Evolutionary conservation across 2,329 filamentous ascomycete species (phyloP), one percentile per base, ranked within the genome.

Genomic region (Xylaria sp.): DNA sequence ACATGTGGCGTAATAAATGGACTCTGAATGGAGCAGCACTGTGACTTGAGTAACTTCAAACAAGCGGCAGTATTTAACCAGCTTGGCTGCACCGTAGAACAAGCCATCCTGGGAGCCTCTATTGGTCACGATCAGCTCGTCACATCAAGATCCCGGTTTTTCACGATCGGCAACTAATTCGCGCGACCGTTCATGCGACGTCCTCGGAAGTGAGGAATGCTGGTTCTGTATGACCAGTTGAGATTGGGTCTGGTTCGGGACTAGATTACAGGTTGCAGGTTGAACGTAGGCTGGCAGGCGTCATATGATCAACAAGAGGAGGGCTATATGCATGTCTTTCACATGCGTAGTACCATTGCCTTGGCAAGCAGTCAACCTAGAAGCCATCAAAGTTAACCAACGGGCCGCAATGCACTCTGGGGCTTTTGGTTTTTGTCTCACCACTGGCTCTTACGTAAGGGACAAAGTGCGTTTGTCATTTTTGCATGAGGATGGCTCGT

Each of bases 1-100:
- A 31, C 9, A 4, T 31, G 28, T 31, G 28, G 28, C 28, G 9
- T 4, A 4, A 31, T 9, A 9, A 31, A 9, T 23, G 60, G 33
- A 4, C 11, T 12, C 31, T 37, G 31, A 8, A 52, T 45, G 56
- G 23, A 15, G 46, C 33, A 57, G 28, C 40, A 49, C 46, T 31
- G 47, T n/a, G 35, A 28, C 33, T 51, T 11, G 52, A 40, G 3
- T 8, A 23, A 19, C 31, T 37, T 25, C 46, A 52, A 17, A 47
- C 19, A n/a, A 37, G 35, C 33, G 14, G 57, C 21, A 42, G 56
- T 52, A 53, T 64, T 57, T 57, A 57, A 21, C 47, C 53, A 52
- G 38, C 53, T 57, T 52, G 38, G 52, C 59, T 42, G 33, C 19
- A 21, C 21, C 38, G 11, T 17, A 25, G 25, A 6, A 35, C 4